These are phyloP conservation scores for Amniculicola lignicola DNA, from an alignment of 495 filamentous ascomycete species.

Conservation along the genomic window DNA sequence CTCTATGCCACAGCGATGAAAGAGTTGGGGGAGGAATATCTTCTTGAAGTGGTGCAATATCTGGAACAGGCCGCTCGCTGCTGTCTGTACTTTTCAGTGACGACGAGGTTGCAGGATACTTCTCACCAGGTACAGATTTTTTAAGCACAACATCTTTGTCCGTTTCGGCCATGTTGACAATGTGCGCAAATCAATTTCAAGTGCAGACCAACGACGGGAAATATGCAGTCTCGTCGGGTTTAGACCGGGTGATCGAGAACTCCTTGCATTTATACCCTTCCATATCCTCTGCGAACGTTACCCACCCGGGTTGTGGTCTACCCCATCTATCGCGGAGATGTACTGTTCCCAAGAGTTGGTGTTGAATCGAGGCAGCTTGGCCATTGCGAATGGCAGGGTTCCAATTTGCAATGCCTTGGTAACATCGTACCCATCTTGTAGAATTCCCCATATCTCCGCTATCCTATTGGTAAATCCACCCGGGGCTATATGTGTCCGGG, in stretches of 20 bases:
- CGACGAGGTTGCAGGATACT: background rate
- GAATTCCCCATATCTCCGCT: no score
- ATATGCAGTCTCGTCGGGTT: no score
- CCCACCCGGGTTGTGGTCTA: no score
- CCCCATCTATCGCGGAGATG: no score
- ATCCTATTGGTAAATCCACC: no score
- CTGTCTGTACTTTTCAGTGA: background rate
- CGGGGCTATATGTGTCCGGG: no score
- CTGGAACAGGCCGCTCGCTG: background rate
- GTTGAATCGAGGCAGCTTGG: background rate
- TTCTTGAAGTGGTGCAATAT: background rate
- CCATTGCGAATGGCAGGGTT: slow-evolving; percentile 2
- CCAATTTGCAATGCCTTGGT: background rate
- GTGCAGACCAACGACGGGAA: no score
- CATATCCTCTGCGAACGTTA: no score
- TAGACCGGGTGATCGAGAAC: background rate
- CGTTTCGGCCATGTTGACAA: background rate
- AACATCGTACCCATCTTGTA: background rate
- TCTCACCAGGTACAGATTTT: background rate
- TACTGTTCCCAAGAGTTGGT: background rate
- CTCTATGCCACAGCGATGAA: background rate
- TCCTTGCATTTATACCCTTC: no score
- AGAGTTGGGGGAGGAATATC: background rate
- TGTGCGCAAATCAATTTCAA: background rate
- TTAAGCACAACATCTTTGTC: background rate